A percentile compares a stretch with the other conserved stretches of the same genome.
phyloP scores from a whole-genome alignment of 2,329 filamentous ascomycete genomes.

The Tolypocladium tundrense region DNA sequence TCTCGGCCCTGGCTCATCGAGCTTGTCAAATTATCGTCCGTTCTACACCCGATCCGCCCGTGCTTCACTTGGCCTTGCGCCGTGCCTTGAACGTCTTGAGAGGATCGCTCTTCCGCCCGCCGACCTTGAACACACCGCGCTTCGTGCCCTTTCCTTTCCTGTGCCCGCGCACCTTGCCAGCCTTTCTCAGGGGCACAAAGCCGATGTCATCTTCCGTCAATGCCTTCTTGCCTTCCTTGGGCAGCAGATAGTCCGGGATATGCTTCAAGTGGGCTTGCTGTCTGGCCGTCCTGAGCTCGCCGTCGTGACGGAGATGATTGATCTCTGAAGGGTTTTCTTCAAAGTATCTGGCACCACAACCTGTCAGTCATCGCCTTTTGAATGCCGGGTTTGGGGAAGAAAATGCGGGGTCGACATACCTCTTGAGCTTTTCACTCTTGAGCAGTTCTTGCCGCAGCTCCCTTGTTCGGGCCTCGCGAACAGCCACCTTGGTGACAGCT shows the following conservation, averaged over 20 bases:
- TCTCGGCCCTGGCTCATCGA: background rate
- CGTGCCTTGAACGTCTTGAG: slow-evolving; percentile 77
- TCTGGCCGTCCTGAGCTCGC: slow-evolving; percentile 71
- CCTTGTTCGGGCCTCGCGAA: slow-evolving; percentile 79
- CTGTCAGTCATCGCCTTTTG: background rate
- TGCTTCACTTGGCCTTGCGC: slow-evolving; percentile 29
- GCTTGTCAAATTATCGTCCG: background rate
- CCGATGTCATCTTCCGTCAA: slow-evolving; percentile 59
- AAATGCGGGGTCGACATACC: slow-evolving; percentile 23
- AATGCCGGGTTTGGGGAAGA: too few species aligned
- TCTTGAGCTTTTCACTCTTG: slow-evolving; percentile 87
- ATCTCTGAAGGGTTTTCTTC: slow-evolving; percentile 93
- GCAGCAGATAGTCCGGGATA: slow-evolving; percentile 87
- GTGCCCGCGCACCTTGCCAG: slow-evolving; percentile 35
- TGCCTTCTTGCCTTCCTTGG: slow-evolving; percentile 62
- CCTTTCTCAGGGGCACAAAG: slow-evolving; percentile 60
- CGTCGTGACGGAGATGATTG: slow-evolving; percentile 79
- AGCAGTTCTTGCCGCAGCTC: slow-evolving; percentile 84
- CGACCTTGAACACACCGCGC: slow-evolving; percentile 32
- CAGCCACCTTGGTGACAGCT: slow-evolving; percentile 78
- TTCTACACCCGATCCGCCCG: background rate
- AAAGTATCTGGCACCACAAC: slow-evolving; percentile 50
- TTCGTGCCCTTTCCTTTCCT: slow-evolving; percentile 29
- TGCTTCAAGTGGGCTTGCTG: slow-evolving; percentile 87
- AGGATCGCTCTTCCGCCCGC: slow-evolving; percentile 65